Percentiles rank a stretch among this genome's conserved stretches.
These are phyloP conservation scores for Suillus alpinus DNA, from an alignment of 768 basidiomycete species.

Conservation along the genomic window DNA sequence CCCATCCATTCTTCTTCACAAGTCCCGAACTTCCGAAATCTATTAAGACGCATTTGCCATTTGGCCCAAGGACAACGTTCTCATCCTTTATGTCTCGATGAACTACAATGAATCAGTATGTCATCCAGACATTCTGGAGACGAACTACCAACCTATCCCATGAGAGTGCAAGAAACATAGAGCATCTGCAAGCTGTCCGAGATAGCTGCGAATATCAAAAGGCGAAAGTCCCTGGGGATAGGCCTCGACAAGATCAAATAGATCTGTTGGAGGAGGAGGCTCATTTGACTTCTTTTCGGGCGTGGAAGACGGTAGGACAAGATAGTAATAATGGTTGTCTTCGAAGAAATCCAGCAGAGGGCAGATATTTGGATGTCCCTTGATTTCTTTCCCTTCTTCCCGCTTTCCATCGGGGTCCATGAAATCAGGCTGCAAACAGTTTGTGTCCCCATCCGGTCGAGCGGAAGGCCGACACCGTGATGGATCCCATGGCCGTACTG, in stretches of 20 bases:
- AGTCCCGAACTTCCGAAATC: conserved; percentile 95
- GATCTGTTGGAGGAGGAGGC: conserved; percentile 66
- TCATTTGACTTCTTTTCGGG: conserved; percentile 54
- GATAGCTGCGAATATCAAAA: conserved; percentile 70
- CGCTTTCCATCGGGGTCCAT: conserved; percentile 39
- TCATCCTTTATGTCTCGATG: conserved; percentile 99
- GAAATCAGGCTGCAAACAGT: not conserved
- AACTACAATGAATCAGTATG: conserved; percentile 41
- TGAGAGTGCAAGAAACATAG: conserved; percentile 84
- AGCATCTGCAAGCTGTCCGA: conserved; percentile 94
- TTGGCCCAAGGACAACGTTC: conserved; percentile 81
- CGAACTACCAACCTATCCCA: conserved; percentile 70
- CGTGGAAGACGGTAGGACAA: conserved; percentile 78
- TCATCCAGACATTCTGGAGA: not conserved
- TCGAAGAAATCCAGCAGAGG: conserved; percentile 96
- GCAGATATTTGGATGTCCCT: conserved; percentile 95
- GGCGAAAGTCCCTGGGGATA: conserved; percentile 84
- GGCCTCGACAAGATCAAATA: conserved; percentile 93
- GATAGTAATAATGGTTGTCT: conserved; percentile 93
- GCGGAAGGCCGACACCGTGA: conserved; percentile 37
- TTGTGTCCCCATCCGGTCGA: conserved; percentile 13
- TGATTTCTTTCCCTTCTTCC: conserved; percentile 67
- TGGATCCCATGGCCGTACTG: conserved; percentile 83
- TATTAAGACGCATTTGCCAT: conserved; percentile 86
- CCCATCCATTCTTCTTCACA: conserved; percentile 82